Evolutionary conservation across 371 early-diverging fungal genomes (phyloP).

Genomic region (Antonospora locustae): DNA sequence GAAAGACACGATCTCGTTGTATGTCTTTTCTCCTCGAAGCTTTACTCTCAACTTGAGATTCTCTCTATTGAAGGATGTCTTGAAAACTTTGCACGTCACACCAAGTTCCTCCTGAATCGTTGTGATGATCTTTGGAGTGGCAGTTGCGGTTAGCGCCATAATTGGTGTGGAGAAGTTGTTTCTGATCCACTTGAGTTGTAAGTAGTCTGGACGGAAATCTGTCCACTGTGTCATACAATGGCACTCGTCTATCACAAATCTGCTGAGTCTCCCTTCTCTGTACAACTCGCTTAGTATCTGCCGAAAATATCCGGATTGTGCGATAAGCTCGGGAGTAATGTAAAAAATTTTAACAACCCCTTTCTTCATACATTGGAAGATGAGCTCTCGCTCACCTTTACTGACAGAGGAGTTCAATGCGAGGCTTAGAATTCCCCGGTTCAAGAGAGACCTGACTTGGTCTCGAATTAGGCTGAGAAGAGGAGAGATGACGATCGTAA

Average conservation of each 20-base stretch:
- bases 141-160: conserved; percentile 93
- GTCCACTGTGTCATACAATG: conserved; percentile 94
- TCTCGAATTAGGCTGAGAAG: conserved; percentile 88
- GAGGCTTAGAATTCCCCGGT: conserved; percentile 63
- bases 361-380: conserved; percentile 55
- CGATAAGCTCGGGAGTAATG: conserved; percentile 82
- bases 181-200: conserved; percentile 64
- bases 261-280: conserved; percentile 21
- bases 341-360: conserved; percentile 63
- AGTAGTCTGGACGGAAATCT: conserved; percentile 62
- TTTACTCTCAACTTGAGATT: conserved; percentile 64
- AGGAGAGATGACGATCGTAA: conserved; percentile 88
- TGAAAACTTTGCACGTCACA: conserved; percentile 55
- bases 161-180: conserved; percentile 66
- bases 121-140: conserved; percentile 79
- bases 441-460: conserved; percentile 69
- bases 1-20: conserved; percentile 63
- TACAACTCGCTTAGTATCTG: conserved; percentile 56
- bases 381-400: conserved; percentile 56
- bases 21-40: conserved; percentile 56
- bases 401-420: conserved; percentile 56
- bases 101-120: too few relatives aligned
- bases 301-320: conserved; percentile 60
- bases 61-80: conserved; percentile 71
- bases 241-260: conserved; percentile 93